phyloP scores from a whole-genome alignment of 768 basidiomycete species.

The Cystobasidium ongulense region DNA sequence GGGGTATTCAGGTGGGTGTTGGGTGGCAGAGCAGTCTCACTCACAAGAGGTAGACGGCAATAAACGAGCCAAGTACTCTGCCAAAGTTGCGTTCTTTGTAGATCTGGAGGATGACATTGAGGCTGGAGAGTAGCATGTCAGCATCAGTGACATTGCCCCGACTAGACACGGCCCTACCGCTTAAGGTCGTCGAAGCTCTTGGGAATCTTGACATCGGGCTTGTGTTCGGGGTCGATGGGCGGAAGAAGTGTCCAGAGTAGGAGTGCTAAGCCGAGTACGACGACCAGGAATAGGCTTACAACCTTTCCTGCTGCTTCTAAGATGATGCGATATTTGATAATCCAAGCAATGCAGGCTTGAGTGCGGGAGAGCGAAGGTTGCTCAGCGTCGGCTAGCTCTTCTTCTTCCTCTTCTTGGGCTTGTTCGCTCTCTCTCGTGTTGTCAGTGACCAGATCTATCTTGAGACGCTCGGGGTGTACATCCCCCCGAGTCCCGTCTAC shows the following conservation, averaged over 20 bases:
- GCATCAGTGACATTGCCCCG: too few species aligned
- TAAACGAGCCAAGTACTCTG: slow-evolving; percentile 77
- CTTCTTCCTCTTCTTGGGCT: neutral
- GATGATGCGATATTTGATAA: slow-evolving; percentile 50
- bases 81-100: slow-evolving; percentile 80
- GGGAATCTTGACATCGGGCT: slow-evolving; percentile 67
- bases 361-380: neutral
- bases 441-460: too few species aligned
- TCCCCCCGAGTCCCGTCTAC: too few species aligned
- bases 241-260: slow-evolving; percentile 58
- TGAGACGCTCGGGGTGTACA: too few species aligned
- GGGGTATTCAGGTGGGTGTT: neutral
- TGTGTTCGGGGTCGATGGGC: slow-evolving; percentile 57
- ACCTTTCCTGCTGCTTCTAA: slow-evolving; percentile 77
- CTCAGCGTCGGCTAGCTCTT: too few species aligned
- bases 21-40: slow-evolving; percentile 44
- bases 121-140: slow-evolving; percentile 34
- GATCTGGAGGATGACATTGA: slow-evolving; percentile 80
- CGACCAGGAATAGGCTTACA: slow-evolving; percentile 63
- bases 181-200: slow-evolving; percentile 81
- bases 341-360: neutral
- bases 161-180: slow-evolving; percentile 42
- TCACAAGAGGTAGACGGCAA: slow-evolving; percentile 83
- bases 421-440: too few species aligned
- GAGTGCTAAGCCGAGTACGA: slow-evolving; percentile 62